Percentiles rank a stretch among this genome's conserved stretches.
Evolutionary conservation across 257 asterid genomes (phyloP).

Genomic region (Solanum pinnatisectum): DNA sequence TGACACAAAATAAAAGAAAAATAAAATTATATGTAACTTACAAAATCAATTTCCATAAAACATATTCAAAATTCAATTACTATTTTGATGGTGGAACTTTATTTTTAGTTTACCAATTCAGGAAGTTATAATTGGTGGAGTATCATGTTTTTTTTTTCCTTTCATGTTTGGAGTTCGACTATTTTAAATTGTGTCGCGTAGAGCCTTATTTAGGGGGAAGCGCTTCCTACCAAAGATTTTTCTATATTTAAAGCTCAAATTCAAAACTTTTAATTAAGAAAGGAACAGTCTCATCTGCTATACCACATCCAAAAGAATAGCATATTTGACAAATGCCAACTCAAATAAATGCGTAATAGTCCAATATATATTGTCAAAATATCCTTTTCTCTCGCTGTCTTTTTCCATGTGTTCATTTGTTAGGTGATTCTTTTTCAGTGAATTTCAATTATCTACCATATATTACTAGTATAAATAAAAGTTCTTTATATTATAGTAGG

Average conservation of each 20-base stretch:
- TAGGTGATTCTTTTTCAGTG: not conserved
- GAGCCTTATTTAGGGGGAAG: no score
- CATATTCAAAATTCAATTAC: not conserved
- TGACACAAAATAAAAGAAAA: no score
- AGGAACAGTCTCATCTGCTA: not conserved
- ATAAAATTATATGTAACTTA: no score
- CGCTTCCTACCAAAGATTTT: accelerated
- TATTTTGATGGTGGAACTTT: not conserved
- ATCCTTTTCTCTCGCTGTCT: not conserved
- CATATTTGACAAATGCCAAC: not conserved
- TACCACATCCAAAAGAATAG: accelerated
- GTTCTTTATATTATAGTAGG: not conserved
- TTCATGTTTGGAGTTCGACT: not conserved
- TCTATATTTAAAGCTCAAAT: no score
- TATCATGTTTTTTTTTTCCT: no score
- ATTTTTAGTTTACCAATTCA: not conserved
- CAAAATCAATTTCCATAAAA: not conserved
- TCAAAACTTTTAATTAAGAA: no score
- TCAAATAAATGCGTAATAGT: not conserved
- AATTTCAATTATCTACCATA: not conserved
- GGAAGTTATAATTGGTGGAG: not conserved
- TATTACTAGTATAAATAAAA: no score
- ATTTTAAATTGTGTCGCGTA: no score
- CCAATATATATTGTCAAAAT: no score
- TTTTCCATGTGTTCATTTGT: not conserved